These are phyloP conservation scores for Cryphonectria carpinicola DNA, from an alignment of 2,329 filamentous ascomycete genomes.

Conservation along the genomic window DNA sequence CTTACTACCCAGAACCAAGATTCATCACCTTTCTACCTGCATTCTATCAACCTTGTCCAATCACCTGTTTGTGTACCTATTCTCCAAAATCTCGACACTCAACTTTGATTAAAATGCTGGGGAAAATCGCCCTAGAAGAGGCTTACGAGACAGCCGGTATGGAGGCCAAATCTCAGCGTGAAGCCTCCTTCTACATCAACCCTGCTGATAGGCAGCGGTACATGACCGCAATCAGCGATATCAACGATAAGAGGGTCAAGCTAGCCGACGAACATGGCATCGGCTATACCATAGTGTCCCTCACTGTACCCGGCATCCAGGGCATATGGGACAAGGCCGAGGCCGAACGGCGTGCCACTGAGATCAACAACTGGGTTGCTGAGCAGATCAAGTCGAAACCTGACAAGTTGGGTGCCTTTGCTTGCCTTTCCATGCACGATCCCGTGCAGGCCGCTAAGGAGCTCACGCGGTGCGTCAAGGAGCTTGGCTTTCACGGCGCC, in stretches of 20 bases:
- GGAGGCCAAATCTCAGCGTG: conserved; percentile 25
- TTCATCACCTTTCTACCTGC: neutral
- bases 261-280: conserved; percentile 45
- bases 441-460: conserved; percentile 54
- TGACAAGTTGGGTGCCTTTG: conserved; percentile 52
- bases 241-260: conserved; percentile 33
- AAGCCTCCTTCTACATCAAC: conserved; percentile 24
- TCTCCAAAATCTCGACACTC: neutral
- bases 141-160: conserved; percentile 23
- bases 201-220: conserved; percentile 20
- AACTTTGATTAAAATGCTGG: conserved; percentile 14
- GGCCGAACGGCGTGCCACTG: conserved; percentile 46
- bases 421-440: conserved; percentile 57
- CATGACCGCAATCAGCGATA: conserved; percentile 29
- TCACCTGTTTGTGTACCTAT: neutral
- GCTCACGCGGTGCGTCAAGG: conserved; percentile 55
- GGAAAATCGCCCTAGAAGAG: conserved; percentile 28
- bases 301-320: conserved; percentile 54
- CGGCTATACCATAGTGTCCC: conserved; percentile 52
- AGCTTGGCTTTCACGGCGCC: conserved; percentile 65
- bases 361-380: conserved; percentile 48
- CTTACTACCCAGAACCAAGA: neutral
- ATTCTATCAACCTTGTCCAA: neutral
- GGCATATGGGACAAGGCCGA: conserved; percentile 47
- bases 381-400: conserved; percentile 43